Percentiles rank a stretch among this genome's conserved stretches.
Evolutionary conservation across 805 yeast genomes (phyloP).

Genomic region (Candida silvicultrix): DNA sequence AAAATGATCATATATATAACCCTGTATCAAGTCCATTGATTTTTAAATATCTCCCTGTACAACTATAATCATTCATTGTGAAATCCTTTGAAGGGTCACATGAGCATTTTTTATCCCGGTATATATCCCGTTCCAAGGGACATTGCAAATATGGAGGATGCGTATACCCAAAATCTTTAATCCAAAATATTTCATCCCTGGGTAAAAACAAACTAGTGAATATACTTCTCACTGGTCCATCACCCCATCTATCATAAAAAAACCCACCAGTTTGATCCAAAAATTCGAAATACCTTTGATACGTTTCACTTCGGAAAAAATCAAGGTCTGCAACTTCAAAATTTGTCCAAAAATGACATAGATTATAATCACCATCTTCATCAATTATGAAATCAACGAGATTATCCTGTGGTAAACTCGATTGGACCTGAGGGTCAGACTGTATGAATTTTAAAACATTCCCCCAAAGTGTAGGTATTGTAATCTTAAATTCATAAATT

Average conservation of each 20-base stretch:
- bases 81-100: constrained; percentile 71
- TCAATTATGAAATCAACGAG: constrained; percentile 63
- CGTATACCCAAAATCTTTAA: constrained; percentile 73
- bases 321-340: constrained; percentile 80
- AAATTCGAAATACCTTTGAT: constrained; percentile 59
- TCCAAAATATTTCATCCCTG: constrained; percentile 60
- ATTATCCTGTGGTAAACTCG: constrained; percentile 46
- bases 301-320: constrained; percentile 69
- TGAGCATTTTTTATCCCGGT: constrained; percentile 56
- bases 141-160: constrained; percentile 74
- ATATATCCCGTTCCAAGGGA: constrained; percentile 60
- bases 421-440: constrained; percentile 35
- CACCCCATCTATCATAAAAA: constrained; percentile 90
- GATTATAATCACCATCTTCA: constrained; percentile 64
- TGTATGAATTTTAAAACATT: constrained; percentile 59
- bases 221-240: constrained; percentile 82
- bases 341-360: constrained; percentile 91
- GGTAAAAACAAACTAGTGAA: constrained; percentile 71
- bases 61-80: constrained; percentile 64
- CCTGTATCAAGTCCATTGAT: constrained; percentile 16
- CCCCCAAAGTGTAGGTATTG: constrained; percentile 73
- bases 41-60: constrained; percentile 53
- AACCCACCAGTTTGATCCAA: constrained; percentile 77
- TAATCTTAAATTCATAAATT: constrained; percentile 61
- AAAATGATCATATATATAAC: neutral